These are phyloP conservation scores for Berkeleyomyces basicola DNA, from an alignment of 2,329 filamentous ascomycete genomes.

Conservation along the genomic window DNA sequence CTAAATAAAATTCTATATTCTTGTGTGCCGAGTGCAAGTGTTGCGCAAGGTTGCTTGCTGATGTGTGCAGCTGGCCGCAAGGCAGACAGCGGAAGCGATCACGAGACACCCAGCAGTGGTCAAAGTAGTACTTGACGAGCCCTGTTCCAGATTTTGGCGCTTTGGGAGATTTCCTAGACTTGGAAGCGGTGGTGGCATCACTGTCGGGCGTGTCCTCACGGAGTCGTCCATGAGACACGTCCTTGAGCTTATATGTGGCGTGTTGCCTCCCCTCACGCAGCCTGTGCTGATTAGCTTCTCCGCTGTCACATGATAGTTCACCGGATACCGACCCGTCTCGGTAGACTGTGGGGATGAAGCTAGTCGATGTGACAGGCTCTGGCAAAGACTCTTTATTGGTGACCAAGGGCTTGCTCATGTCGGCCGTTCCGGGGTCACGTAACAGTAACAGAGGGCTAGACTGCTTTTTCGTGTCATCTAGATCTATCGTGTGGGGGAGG, in stretches of 20 bases:
- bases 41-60: conserved; percentile 30
- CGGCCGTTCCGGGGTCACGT: too few relatives aligned
- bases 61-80: conserved; percentile 32
- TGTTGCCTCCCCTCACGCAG: background rate
- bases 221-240: conserved; percentile 29
- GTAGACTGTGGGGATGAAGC: too few relatives aligned
- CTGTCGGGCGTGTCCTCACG: background rate
- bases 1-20: background rate
- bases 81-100: conserved; percentile 34
- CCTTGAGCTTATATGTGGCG: conserved; percentile 38
- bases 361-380: background rate
- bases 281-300: background rate
- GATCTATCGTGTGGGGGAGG: too few relatives aligned
- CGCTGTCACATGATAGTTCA: background rate
- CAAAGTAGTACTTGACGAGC: conserved; percentile 30
- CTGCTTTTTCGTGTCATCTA: too few relatives aligned
- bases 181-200: background rate
- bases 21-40: conserved; percentile 24
- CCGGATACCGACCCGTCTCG: background rate
- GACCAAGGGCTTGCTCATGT: too few relatives aligned
- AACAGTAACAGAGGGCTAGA: too few relatives aligned
- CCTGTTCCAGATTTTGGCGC: conserved; percentile 16
- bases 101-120: conserved; percentile 29
- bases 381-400: background rate
- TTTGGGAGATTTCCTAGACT: background rate